Percentiles rank a stretch among this genome's conserved stretches.
phyloP scores from a whole-genome alignment of 768 basidiomycete genomes.

The Sporobolomyces pararoseus region DNA sequence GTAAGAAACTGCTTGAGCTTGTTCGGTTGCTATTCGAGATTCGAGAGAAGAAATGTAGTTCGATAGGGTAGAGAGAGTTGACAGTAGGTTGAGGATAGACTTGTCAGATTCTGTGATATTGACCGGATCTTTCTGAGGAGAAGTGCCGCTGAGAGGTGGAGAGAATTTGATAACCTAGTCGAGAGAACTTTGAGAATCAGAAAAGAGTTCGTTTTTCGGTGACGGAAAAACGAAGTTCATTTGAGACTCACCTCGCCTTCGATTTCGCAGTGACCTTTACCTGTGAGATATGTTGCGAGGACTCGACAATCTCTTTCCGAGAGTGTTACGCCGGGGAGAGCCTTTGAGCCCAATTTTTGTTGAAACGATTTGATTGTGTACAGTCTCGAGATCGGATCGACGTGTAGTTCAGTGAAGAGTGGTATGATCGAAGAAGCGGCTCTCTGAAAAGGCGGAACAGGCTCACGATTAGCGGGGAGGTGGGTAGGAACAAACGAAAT shows the following conservation, averaged over 20 bases:
- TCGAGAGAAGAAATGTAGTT: slow-evolving; percentile 33
- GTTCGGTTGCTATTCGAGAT: slow-evolving; percentile 19
- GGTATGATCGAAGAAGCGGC: slow-evolving; percentile 18
- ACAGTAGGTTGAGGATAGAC: slow-evolving; percentile 27
- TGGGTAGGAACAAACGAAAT: not conserved
- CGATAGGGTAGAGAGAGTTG: slow-evolving; percentile 26
- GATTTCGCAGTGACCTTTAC: slow-evolving; percentile 20
- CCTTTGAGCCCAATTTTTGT: slow-evolving; percentile 13
- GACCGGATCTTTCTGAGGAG: not conserved
- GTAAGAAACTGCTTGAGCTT: not conserved
- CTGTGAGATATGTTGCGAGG: slow-evolving; percentile 19
- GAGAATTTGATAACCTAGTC: slow-evolving; percentile 39
- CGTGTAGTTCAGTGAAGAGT: slow-evolving; percentile 12
- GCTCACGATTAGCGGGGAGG: no score
- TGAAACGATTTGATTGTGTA: slow-evolving; percentile 33
- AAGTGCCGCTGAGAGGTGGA: slow-evolving; percentile 6
- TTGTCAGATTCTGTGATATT: slow-evolving; percentile 27
- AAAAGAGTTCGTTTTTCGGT: no score
- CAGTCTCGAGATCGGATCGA: slow-evolving; percentile 32
- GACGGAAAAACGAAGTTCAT: not conserved
- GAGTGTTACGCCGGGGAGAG: slow-evolving; percentile 13
- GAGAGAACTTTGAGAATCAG: not conserved
- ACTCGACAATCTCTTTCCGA: slow-evolving; percentile 28
- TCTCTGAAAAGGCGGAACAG: not conserved
- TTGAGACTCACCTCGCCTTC: slow-evolving; percentile 27